Conservation (phyloP, 371 early-diverging fungal species). For the Syncephalastrum racemosum region DNA sequence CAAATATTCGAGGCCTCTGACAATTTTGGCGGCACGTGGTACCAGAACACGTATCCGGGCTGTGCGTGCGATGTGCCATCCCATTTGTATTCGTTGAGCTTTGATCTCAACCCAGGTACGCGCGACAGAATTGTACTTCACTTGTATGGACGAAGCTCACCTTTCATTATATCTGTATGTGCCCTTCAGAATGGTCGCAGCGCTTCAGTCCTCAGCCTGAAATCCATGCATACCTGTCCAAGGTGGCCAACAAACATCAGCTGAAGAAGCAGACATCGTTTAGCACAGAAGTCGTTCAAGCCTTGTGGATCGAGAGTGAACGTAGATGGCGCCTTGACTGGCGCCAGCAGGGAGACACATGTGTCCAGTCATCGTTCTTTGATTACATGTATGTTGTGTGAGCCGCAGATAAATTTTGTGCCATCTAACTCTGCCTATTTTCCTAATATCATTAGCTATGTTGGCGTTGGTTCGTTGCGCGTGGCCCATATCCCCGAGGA, state of each 20-base stretch:
- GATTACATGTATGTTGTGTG: constrained; percentile 30
- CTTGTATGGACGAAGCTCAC: neutral
- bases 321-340: constrained; percentile 51
- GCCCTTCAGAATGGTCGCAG: constrained; percentile 44
- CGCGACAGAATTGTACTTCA: too few relatives aligned
- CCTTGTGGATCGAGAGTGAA: constrained; percentile 42
- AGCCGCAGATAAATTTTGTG: constrained; percentile 1
- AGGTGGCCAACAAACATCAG: constrained; percentile 47
- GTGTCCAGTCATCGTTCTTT: neutral
- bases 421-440: constrained; percentile 3
- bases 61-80: constrained; percentile 57
- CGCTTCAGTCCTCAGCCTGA: constrained; percentile 44
- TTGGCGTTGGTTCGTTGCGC: constrained; percentile 35
- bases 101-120: constrained; percentile 45
- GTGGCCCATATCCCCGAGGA: constrained; percentile 51
- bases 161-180: too few relatives aligned
- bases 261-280: constrained; percentile 49
- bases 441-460: constrained; percentile 26
- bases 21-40: constrained; percentile 67
- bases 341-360: constrained; percentile 7
- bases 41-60: constrained; percentile 61
- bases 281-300: constrained; percentile 40
- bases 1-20: constrained; percentile 56
- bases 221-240: constrained; percentile 51
- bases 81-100: constrained; percentile 54